These are phyloP conservation scores for Geotrichum carabidarum DNA, from an alignment of 1,139 yeast genomes.

Conservation along the genomic window DNA sequence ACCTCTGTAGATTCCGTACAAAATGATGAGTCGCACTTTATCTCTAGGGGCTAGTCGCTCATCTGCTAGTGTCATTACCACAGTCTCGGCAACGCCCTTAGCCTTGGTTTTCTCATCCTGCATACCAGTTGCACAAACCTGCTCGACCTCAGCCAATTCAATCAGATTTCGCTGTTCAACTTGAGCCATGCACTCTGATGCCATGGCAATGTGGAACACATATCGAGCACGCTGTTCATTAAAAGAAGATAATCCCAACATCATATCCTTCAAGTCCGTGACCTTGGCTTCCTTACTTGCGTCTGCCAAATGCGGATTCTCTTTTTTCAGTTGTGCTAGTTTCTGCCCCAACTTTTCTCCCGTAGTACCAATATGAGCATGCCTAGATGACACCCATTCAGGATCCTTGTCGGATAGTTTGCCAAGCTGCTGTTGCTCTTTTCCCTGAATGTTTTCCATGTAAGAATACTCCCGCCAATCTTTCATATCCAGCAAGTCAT, in stretches of 20 bases:
- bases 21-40: constrained; percentile 66
- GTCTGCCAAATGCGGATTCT: constrained; percentile 54
- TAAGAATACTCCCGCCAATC: constrained; percentile 50
- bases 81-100: constrained; percentile 59
- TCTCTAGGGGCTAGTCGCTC: constrained; percentile 49
- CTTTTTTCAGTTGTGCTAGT: constrained; percentile 61
- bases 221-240: constrained; percentile 38
- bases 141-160: constrained; percentile 42
- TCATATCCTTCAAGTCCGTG: constrained; percentile 41
- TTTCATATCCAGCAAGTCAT: constrained; percentile 57
- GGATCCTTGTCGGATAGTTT: constrained; percentile 60
- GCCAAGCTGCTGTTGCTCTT: constrained; percentile 44
- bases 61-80: constrained; percentile 55
- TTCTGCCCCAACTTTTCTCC: constrained; percentile 58
- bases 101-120: constrained; percentile 61
- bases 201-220: constrained; percentile 40
- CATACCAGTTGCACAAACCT: constrained; percentile 68
- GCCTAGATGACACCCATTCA: constrained; percentile 71
- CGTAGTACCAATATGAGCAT: constrained; percentile 71
- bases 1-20: constrained; percentile 77
- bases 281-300: constrained; percentile 33
- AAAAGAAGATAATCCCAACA: constrained; percentile 41
- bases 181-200: constrained; percentile 39
- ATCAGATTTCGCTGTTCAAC: constrained; percentile 34
- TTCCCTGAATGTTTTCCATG: constrained; percentile 53